These are phyloP conservation scores for Cryptococcus depauperatus DNA, from an alignment of 1,284 basidiomycete species.

Conservation along the genomic window DNA sequence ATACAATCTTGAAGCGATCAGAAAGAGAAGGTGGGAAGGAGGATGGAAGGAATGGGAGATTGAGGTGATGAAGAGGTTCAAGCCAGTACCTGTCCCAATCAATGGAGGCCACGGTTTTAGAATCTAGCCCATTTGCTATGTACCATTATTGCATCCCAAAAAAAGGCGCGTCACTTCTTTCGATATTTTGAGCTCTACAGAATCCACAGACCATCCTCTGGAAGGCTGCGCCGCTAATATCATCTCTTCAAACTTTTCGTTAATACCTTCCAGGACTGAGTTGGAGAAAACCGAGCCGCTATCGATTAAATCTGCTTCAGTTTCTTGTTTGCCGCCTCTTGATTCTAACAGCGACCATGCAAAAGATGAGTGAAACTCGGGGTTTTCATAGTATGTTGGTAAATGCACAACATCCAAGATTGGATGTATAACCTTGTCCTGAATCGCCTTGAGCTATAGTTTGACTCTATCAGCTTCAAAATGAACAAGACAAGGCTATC, in stretches of 20 bases:
- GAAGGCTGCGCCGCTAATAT: constrained; percentile 22
- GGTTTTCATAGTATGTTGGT: constrained; percentile 35
- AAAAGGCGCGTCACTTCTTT: constrained; percentile 18
- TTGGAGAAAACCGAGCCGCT: constrained; percentile 11
- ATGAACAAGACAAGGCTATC: neutral
- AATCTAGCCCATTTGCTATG: constrained; percentile 1
- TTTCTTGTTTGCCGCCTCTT: neutral
- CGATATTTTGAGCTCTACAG: constrained; percentile 30
- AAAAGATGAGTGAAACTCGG: constrained; percentile 42
- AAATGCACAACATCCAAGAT: constrained; percentile 28
- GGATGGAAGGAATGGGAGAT: constrained; percentile 40
- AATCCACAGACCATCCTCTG: constrained; percentile 27
- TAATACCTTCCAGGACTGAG: constrained; percentile 12
- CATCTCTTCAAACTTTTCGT: constrained; percentile 8
- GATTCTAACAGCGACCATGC: constrained; percentile 32
- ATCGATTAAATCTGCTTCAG: neutral
- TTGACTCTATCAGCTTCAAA: too few relatives aligned
- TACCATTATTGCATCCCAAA: constrained; percentile 5
- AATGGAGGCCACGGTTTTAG: constrained; percentile 13
- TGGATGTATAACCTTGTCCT: constrained; percentile 26
- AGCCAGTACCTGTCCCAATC: constrained; percentile 28
- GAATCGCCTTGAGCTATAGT: constrained; percentile 20
- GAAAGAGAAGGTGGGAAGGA: constrained; percentile 45
- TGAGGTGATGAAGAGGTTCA: constrained; percentile 38
- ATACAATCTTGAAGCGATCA: constrained; percentile 48